Conservation (phyloP, 768 basidiomycete species). For the Amanita pseudoporphyria region DNA sequence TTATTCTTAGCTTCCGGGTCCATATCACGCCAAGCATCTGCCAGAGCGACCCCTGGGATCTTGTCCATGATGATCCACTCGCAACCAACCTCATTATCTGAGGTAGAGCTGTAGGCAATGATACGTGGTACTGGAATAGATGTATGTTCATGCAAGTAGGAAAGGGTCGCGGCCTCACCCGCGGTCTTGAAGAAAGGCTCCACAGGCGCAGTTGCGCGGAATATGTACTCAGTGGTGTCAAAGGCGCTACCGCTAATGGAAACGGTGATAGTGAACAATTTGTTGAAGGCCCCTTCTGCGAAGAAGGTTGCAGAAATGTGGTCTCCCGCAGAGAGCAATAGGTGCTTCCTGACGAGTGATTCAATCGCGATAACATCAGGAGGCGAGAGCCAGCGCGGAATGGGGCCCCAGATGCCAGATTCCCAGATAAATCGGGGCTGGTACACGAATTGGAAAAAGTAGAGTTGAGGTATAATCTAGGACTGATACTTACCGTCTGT, state of each 20-base stretch:
- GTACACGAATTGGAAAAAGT: constrained; percentile 1
- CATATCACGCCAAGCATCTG: constrained; percentile 8
- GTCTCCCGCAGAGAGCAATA: constrained; percentile 2
- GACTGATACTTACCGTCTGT: constrained; percentile 4
- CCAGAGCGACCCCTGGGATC: constrained; percentile 10
- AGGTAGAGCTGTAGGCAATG: constrained; percentile 11
- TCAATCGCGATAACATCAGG: constrained; percentile 5
- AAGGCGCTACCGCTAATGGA: constrained; percentile 5
- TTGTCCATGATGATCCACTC: constrained; percentile 16
- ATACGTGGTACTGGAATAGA: constrained; percentile 13
- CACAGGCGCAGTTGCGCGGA: constrained; percentile 5
- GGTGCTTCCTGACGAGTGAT: constrained; percentile 6
- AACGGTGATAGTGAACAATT: constrained; percentile 5
- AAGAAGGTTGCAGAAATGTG: constrained; percentile 5
- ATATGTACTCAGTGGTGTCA: constrained; percentile 2
- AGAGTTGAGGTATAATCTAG: constrained; percentile 3
- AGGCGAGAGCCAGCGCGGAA: constrained; percentile 6
- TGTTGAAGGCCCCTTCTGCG: constrained; percentile 6
- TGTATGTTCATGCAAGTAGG: constrained; percentile 10
- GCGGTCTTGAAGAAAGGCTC: constrained; percentile 6
- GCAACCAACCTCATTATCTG: constrained; percentile 12
- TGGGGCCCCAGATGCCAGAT: constrained; percentile 5
- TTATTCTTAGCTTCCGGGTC: constrained; percentile 5
- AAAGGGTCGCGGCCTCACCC: constrained; percentile 11
- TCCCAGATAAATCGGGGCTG: constrained; percentile 6